Evolutionary conservation across 2,329 filamentous ascomycete genomes (phyloP).

Genomic region (Ilyonectria mors-panacis): DNA sequence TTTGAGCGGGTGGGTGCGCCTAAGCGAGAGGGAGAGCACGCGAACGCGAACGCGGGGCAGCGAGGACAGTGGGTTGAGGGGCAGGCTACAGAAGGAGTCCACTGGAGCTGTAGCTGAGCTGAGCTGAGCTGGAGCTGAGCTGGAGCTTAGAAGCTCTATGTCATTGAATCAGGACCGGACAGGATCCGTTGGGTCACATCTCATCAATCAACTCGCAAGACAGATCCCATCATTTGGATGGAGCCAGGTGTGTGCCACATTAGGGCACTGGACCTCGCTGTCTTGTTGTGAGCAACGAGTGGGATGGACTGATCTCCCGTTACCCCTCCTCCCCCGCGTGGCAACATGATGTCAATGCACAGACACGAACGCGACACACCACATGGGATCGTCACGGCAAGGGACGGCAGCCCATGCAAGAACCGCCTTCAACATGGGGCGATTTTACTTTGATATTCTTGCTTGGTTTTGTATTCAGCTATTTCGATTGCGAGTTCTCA

Average conservation of each 20-base stretch:
- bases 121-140: conserved; percentile 14
- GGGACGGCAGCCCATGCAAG: not conserved
- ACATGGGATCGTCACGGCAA: not conserved
- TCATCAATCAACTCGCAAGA: not conserved
- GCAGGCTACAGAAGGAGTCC: conserved; percentile 21
- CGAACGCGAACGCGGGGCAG: conserved; percentile 46
- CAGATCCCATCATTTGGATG: not conserved
- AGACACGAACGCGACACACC: not conserved
- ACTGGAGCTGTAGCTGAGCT: conserved; percentile 32
- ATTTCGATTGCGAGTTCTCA: conserved; percentile 25
- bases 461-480: conserved; percentile 38
- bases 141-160: not conserved
- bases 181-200: not conserved
- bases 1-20: conserved; percentile 27
- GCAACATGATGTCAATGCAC: conserved; percentile 25
- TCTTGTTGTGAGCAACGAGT: conserved; percentile 7
- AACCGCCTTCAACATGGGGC: not conserved
- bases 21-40: conserved; percentile 23
- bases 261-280: conserved; percentile 26
- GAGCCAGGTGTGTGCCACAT: conserved; percentile 16
- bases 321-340: conserved; percentile 30
- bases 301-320: conserved; percentile 24
- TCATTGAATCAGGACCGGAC: conserved; percentile 2
- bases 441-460: conserved; percentile 24
- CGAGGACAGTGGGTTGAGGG: conserved; percentile 15